Evolutionary conservation across 2,329 filamentous ascomycete species (phyloP).

Genomic region (Alternaria hordeiaustralica): DNA sequence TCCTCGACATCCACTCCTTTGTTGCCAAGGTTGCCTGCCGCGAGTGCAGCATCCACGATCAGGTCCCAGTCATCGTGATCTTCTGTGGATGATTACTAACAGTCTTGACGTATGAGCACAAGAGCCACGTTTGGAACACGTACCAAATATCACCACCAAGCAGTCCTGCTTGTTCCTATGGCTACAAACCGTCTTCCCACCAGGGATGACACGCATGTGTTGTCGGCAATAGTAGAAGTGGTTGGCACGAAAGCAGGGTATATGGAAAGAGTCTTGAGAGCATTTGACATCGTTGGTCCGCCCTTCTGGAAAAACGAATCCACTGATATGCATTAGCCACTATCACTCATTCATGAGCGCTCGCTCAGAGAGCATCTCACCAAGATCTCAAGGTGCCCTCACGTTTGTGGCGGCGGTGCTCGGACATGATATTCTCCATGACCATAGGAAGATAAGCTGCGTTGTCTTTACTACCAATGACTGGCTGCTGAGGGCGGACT

Average conservation of each 20-base stretch:
- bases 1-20: not conserved
- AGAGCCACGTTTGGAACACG: not conserved
- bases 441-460: slow-evolving; percentile 10
- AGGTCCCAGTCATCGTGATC: not conserved
- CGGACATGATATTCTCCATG: slow-evolving; percentile 5
- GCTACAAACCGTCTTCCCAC: not conserved
- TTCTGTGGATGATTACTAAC: not conserved
- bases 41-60: not conserved
- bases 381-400: not conserved
- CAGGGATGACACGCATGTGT: slow-evolving; percentile 5
- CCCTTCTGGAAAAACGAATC: not conserved
- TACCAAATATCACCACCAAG: not conserved
- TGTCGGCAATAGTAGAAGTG: slow-evolving; percentile 12
- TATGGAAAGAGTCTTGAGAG: not conserved
- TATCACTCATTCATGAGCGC: not conserved
- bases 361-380: not conserved
- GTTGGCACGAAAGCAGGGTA: slow-evolving; percentile 6
- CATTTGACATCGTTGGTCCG: not conserved
- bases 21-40: not conserved
- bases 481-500: not conserved
- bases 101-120: not conserved
- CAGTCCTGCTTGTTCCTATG: not conserved
- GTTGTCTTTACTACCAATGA: slow-evolving; percentile 1
- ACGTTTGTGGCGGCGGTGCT: not conserved
- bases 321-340: not conserved